Base-by-base conservation (phyloP, 257 asterid genomes). In the Solanum peruvianum region DNA sequence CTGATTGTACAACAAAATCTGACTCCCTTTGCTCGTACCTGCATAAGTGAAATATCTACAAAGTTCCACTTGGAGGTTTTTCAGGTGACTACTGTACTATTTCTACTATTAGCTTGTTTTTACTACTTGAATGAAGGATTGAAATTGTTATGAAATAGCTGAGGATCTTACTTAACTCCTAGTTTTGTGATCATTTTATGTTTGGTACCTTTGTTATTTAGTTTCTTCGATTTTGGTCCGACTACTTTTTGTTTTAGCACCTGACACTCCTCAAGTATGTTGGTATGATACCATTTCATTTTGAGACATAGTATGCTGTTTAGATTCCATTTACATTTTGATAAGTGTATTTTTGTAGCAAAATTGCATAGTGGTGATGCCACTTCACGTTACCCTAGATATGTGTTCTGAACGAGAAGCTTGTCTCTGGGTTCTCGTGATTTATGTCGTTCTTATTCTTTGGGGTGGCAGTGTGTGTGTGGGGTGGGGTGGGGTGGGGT, bases 21-120 rank as follows among this genome's bases (percentile, higher is more conserved):
- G 90, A 96, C 98, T 42, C 95, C 98, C 2, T 92, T 93, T 90
- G 99, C 98, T 27, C 84, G 84, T 45, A 88, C 93, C 29, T 92
- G 97, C 87, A 87, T 95, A 10, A 87, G 90, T 91, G 99, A 96
- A 89, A 91, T 93, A 87, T 95, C 99, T 10, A 35, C 97, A 37
- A 96, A 94, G 87, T 94, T 95, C 83, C 97, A 93, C 88, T 89
- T 96, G 91, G 99, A 96, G 91, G 95, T 92, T 89, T 96, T 96
- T 75, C 98, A 94, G 98, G 99, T 95, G 64, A 44, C 9, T 44
- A 77, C 64, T 44, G 9, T 77, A 25, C 62, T 45, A 45, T 78
- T 44, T 78, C 84, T 78, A 9, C 64, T 78, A 25, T 25, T 25
- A 44, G 84, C n/a, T 78, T 45, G n/a, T 15, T 18, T 12, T 25